These are phyloP conservation scores for Gorgonomyces haynaldii DNA, from an alignment of 192 early-diverging fungal genomes.

Conservation along the genomic window DNA sequence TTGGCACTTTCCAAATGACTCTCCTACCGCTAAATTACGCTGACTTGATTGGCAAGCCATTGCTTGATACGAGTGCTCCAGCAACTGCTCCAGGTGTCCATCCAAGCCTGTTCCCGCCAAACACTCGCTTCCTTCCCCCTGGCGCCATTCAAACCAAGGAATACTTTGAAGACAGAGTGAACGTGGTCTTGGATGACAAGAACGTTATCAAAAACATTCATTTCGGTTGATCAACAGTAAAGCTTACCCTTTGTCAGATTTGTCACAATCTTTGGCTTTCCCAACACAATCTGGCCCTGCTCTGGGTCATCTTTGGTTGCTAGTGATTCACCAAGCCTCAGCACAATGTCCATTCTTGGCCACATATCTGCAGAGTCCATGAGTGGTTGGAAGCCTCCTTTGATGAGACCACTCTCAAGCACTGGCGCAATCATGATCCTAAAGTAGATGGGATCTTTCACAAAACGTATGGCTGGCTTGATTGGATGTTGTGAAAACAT, in stretches of 20 bases:
- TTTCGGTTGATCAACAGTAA: too few relatives aligned
- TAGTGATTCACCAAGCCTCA: neutral
- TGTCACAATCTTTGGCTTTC: neutral
- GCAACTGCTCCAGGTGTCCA: too few relatives aligned
- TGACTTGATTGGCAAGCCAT: too few relatives aligned
- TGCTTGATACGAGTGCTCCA: too few relatives aligned
- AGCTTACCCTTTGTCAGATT: neutral
- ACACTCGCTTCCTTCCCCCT: too few relatives aligned
- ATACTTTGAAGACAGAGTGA: too few relatives aligned
- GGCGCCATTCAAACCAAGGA: too few relatives aligned
- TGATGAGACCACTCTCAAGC: neutral
- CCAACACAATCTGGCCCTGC: slow-evolving; percentile 3
- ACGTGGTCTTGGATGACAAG: too few relatives aligned
- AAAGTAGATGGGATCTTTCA: slow-evolving; percentile 2
- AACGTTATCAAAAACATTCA: too few relatives aligned
- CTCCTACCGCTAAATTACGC: too few relatives aligned
- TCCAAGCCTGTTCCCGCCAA: too few relatives aligned
- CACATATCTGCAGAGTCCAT: neutral
- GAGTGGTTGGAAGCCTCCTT: neutral
- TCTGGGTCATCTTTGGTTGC: slow-evolving; percentile 3
- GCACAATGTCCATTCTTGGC: slow-evolving; percentile 1
- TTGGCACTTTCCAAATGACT: too few relatives aligned
- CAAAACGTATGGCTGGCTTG: neutral
- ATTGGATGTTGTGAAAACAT: neutral
- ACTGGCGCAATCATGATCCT: neutral